Evolutionary conservation across 202 grass and related monocot species (phyloP).

Genomic region (Hordeum pubiflorum): DNA sequence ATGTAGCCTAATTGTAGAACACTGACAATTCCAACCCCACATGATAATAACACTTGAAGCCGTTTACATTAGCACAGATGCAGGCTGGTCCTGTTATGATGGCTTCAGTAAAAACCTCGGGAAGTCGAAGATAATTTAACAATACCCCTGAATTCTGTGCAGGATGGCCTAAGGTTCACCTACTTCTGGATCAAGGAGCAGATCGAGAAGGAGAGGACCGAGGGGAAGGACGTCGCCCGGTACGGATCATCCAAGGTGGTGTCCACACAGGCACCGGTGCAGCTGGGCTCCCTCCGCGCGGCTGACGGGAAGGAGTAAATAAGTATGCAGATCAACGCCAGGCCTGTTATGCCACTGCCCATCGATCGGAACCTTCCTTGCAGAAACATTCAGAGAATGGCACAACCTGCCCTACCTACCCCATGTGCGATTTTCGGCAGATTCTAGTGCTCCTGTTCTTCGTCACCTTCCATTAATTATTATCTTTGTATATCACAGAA

Average conservation of each 20-base stretch:
- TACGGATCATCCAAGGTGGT: slow-evolving; percentile 79
- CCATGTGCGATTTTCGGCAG: neutral
- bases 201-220: slow-evolving; percentile 62
- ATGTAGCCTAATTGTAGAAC: neutral
- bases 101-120: neutral
- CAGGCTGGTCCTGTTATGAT: neutral
- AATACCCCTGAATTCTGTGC: neutral
- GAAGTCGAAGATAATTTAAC: neutral
- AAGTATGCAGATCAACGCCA: neutral
- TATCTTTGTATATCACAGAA: neutral
- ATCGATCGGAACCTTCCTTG: slow-evolving; percentile 44
- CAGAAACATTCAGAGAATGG: neutral
- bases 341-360: neutral
- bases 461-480: neutral
- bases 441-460: neutral
- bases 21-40: neutral
- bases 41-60: neutral
- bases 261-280: slow-evolving; percentile 68
- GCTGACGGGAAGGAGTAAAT: slow-evolving; percentile 83
- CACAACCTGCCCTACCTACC: slow-evolving; percentile 19
- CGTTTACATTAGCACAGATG: neutral
- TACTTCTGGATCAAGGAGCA: slow-evolving; percentile 99
- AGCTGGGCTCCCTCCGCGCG: slow-evolving; percentile 85
- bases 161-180: slow-evolving; percentile 84
- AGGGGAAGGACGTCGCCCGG: slow-evolving; percentile 42